Evolutionary conservation across 2,329 filamentous ascomycete genomes (phyloP), one percentile per base, ranked within the genome.

Genomic region (Penicillium palitans): DNA sequence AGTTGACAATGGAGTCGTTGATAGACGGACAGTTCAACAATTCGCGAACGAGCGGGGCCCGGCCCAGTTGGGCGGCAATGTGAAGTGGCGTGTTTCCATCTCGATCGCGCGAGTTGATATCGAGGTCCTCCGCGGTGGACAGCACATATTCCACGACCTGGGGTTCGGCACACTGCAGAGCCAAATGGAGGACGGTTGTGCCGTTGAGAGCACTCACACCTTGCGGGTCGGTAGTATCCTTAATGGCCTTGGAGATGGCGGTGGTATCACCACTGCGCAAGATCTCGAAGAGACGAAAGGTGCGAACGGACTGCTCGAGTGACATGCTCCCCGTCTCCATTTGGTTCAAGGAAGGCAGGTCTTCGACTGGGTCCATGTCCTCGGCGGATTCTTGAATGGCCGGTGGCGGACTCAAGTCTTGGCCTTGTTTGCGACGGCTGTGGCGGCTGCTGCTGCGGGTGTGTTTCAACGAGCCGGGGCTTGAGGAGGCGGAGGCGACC

Each of bases 61-160:
- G 86, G 13, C 93, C 93, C 53, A 98, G 87, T 55, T 85, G 82
- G 31, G 93, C 90, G 9, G 95, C 95, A 39, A 98, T 77, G 74
- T 98, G 93, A 52, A 99, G 83, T 24, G 95, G 88, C 1, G 93
- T 96, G 74, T 98, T 99, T 61, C 95, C 95, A 68, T 98, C 93
- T 66, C 90, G 89, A 76, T 99, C 95, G 61, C 90, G 87, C 41
- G 90, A 88, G 74, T 98, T 99, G 73, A 98, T 80, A 70, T 98
- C 92, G 55, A 96, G 80, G 42, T 77, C 82, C 31, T 89, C 86
- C 61, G 91, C 81, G 52, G 83, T 82, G 2, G 91, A 93, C 44
- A 99, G 79, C n/a, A 98, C 89, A 70, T 93, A 97, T 73, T 99
- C 93, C 54, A 99, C 90, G 29, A 99, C 92, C 21, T 91, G 88